Evolutionary conservation across 2,329 filamentous ascomycete species (phyloP).

Genomic region (Anthostomella pinea): DNA sequence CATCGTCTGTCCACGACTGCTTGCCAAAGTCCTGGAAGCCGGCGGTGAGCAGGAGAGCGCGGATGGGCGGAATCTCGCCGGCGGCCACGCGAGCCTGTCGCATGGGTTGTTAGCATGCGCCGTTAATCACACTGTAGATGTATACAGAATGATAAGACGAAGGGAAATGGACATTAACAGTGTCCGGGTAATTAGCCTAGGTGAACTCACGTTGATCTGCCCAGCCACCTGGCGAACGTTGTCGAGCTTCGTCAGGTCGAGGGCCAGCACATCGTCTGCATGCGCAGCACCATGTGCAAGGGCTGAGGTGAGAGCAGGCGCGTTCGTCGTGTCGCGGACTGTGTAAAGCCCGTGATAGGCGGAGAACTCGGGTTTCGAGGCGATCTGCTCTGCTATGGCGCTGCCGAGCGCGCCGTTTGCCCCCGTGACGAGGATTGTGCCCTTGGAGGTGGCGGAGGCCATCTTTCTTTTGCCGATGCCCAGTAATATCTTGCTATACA

Average conservation of each 20-base stretch:
- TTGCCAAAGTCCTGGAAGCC: constrained; percentile 23
- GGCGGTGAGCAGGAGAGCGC: constrained; percentile 37
- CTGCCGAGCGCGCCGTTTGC: constrained; percentile 18
- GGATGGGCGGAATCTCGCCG: constrained; percentile 36
- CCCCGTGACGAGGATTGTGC: constrained; percentile 16
- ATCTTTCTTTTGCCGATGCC: too few species aligned
- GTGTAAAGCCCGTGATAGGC: constrained; percentile 8
- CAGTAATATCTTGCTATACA: too few species aligned
- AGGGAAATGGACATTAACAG: too few species aligned
- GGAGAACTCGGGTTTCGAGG: constrained; percentile 1
- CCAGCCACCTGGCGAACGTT: constrained; percentile 6
- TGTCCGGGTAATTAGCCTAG: too few species aligned
- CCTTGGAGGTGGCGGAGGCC: too few species aligned
- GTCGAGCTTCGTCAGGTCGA: constrained; percentile 9
- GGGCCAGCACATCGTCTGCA: constrained; percentile 5
- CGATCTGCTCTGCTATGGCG: constrained; percentile 7
- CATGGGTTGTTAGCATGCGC: too few species aligned
- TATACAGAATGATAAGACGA: too few species aligned
- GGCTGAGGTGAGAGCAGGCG: neutral
- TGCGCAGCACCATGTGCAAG: neutral
- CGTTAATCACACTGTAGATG: too few species aligned
- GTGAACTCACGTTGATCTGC: constrained; percentile 10
- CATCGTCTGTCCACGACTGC: constrained; percentile 18
- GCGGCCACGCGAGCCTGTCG: constrained; percentile 9
- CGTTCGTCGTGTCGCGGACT: constrained; percentile 3